phyloP scores from a whole-genome alignment of 139 green algal species.

The Chlamydomonas incerta region DNA sequence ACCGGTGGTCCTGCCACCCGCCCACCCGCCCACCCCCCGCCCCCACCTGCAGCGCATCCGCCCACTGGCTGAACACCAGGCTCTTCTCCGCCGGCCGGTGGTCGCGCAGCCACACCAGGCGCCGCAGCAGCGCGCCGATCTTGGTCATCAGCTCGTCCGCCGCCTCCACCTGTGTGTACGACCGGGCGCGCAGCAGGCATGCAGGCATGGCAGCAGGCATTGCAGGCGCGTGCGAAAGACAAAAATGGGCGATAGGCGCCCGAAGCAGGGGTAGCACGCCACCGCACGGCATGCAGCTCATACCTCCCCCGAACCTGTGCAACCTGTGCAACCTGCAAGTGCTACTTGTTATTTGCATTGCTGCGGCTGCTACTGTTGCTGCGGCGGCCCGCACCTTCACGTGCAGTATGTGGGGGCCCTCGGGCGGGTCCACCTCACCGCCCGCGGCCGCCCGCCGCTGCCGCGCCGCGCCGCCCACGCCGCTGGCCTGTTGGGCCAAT shows the following conservation, averaged over 20 bases:
- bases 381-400: constrained; percentile 44
- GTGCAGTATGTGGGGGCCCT: constrained; percentile 34
- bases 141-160: constrained; percentile 52
- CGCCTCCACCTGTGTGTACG: constrained; percentile 21
- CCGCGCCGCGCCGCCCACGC: not conserved
- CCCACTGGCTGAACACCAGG: constrained; percentile 72
- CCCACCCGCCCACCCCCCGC: too few species aligned
- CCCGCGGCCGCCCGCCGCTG: not conserved
- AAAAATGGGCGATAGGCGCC: too few species aligned
- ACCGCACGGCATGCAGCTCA: too few species aligned
- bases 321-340: too few species aligned
- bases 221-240: too few species aligned
- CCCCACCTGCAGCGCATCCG: constrained; percentile 62
- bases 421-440: constrained; percentile 47
- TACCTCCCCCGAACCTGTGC: too few species aligned
- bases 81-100: constrained; percentile 54
- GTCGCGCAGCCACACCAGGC: constrained; percentile 61
- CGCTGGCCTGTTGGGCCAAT: not conserved
- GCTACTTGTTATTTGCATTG: too few species aligned
- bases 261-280: too few species aligned
- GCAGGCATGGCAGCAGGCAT: too few species aligned
- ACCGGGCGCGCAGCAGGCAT: too few species aligned
- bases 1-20: too few species aligned
- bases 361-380: too few species aligned
- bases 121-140: constrained; percentile 68